Conservation (phyloP, 257 asterid genomes). For the Scutellaria galericulata region DNA sequence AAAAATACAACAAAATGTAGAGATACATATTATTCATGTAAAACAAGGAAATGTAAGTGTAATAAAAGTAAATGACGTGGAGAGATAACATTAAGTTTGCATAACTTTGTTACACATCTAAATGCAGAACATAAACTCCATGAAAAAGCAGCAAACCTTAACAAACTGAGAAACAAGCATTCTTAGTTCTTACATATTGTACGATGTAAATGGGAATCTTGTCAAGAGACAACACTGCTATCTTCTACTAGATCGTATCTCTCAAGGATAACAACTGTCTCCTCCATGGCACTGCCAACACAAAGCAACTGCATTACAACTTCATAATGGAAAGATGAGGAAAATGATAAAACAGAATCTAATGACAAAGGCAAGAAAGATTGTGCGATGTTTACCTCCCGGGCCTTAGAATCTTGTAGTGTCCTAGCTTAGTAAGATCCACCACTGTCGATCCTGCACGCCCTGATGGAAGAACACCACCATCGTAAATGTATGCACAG, state of each 20-base stretch:
- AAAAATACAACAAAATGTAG: too few relatives aligned
- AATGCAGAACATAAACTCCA: neutral
- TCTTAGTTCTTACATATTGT: too few relatives aligned
- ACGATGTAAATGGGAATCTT: neutral
- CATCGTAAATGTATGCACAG: conserved; percentile 71
- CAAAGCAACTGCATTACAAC: neutral
- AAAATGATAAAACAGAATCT: too few relatives aligned
- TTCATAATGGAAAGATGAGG: neutral
- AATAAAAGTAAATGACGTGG: too few relatives aligned
- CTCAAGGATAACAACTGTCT: conserved; percentile 61
- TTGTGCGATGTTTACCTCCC: conserved; percentile 65
- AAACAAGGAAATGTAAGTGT: too few relatives aligned
- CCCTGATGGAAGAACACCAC: conserved; percentile 84
- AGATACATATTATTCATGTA: too few relatives aligned
- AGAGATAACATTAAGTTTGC: neutral
- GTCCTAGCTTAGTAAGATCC: conserved; percentile 73
- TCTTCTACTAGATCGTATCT: conserved; percentile 56
- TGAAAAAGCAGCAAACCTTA: neutral
- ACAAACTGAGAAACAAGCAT: neutral
- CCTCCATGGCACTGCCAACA: conserved; percentile 70
- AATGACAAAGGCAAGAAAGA: conserved; percentile 4
- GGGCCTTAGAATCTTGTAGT: conserved; percentile 78
- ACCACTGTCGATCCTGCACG: conserved; percentile 90
- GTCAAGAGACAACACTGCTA: conserved; percentile 36
- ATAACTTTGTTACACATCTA: neutral